A percentile compares a stretch with the other conserved stretches of the same genome.
phyloP scores from a whole-genome alignment of 192 early-diverging fungal species.

The Entomortierella parvispora region DNA sequence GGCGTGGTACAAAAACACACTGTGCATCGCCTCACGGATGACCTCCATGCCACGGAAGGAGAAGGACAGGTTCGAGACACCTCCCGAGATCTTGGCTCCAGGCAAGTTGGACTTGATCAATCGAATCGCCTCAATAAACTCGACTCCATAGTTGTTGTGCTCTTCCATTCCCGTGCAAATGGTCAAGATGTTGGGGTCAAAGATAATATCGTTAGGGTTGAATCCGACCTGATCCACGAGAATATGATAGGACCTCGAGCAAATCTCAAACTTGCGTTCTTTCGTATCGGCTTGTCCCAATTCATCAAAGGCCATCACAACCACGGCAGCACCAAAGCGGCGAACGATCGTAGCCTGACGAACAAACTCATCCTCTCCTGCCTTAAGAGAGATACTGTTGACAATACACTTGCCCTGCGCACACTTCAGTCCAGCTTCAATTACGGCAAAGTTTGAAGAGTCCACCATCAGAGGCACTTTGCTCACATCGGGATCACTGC shows the following conservation, averaged over 20 bases:
- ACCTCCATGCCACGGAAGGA: constrained; percentile 95
- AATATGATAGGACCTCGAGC: constrained; percentile 89
- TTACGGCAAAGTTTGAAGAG: constrained; percentile 97
- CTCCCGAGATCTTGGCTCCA: constrained; percentile 93
- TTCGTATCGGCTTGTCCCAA: constrained; percentile 88
- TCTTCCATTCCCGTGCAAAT: constrained; percentile 98
- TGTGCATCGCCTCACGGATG: constrained; percentile 95
- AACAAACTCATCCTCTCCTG: constrained; percentile 92
- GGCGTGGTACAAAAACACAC: constrained; percentile 81
- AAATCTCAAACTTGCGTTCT: constrained; percentile 89
- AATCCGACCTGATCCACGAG: constrained; percentile 88
- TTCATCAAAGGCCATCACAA: constrained; percentile 99
- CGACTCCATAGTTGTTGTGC: constrained; percentile 95
- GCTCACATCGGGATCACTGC: constrained; percentile 91
- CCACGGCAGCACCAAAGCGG: constrained; percentile 93
- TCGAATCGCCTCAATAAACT: constrained; percentile 85
- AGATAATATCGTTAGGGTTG: constrained; percentile 85
- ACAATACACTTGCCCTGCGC: constrained; percentile 98
- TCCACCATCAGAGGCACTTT: constrained; percentile 93
- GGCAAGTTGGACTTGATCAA: constrained; percentile 85
- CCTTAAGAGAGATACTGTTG: constrained; percentile 96
- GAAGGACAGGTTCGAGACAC: constrained; percentile 98
- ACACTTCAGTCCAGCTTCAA: constrained; percentile 95
- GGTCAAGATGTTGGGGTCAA: constrained; percentile 94
- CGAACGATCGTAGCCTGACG: constrained; percentile 89